Evolutionary conservation across 139 green algal species (phyloP), one percentile per base, ranked within the genome.

Genomic region (Auxenochlorella pyrenoidosa): DNA sequence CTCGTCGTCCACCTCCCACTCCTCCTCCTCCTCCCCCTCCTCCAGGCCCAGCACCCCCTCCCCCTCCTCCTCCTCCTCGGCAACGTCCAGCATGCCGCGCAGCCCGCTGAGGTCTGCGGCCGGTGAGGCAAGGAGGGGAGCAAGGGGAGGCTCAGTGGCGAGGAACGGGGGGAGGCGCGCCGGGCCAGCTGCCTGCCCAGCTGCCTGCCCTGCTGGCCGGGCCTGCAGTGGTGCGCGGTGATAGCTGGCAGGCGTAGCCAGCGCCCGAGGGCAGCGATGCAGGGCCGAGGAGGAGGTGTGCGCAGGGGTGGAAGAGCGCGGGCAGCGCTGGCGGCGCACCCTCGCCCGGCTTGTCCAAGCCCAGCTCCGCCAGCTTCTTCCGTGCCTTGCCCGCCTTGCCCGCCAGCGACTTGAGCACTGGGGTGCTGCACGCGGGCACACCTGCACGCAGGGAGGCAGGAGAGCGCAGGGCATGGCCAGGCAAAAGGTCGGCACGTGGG

Each of bases 351-450:
- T 82, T 26, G 24, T 75, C 38, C 82, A 81, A 51, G 51, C 71
- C 68, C 63, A 92, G 65, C 78, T 94, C 90, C 12, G 88, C 85
- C 32, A 98, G 88, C 36, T 93, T 92, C 81, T 94, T 94, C 28
- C 88, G 87, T 26, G 96, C 97, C 21, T 92, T 92, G 19, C 94
- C 96, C 5, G 95, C 90, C 87, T 97, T 98, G 51, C 97, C 97
- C 3, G 94, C 95, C 59, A 99, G 87, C 21, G 40, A 63, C 36
- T 94, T 90, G 80, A 98, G 88, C 24, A 96, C 95, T 12, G 91
- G 84, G 34, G 87, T 93, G 73, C 63, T 88, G n/a, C 92, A 92
- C 34, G 92, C 94, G 6, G 94, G 91, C 72, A 75, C 82, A 24
- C 93, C 92, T 88, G 84, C 75, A 87, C 79, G 54, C 76, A 10